Evolutionary conservation across 768 basidiomycete genomes (phyloP).

Genomic region (Pholiota molesta): DNA sequence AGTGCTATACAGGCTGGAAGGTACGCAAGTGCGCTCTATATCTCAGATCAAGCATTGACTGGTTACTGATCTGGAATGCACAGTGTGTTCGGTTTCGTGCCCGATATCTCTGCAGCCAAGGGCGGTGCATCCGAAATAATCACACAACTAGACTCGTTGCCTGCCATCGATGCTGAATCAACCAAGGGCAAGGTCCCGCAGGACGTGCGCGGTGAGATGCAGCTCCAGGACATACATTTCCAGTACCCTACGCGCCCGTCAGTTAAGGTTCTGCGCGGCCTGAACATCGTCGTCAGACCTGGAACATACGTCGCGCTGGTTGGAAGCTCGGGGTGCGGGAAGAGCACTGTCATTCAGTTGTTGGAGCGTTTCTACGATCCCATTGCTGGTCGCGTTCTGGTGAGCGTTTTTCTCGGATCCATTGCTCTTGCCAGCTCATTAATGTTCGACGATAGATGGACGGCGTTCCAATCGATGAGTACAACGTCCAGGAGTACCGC

Average conservation of each 20-base stretch:
- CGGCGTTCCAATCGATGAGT: slow-evolving; percentile 69
- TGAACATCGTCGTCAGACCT: slow-evolving; percentile 73
- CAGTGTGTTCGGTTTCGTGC: slow-evolving; percentile 82
- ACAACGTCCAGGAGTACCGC: slow-evolving; percentile 87
- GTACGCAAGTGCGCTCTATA: not conserved
- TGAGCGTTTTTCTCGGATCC: slow-evolving; percentile 31
- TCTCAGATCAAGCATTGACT: not conserved
- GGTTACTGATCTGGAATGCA: not conserved
- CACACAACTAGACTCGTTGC: slow-evolving; percentile 71
- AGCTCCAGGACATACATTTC: slow-evolving; percentile 83
- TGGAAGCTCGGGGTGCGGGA: slow-evolving; percentile 80
- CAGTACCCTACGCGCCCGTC: slow-evolving; percentile 87
- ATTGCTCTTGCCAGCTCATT: not conserved
- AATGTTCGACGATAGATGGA: slow-evolving; percentile 53
- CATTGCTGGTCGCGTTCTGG: slow-evolving; percentile 66
- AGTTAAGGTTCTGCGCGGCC: slow-evolving; percentile 79
- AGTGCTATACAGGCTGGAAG: slow-evolving; percentile 82
- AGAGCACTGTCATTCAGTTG: slow-evolving; percentile 83
- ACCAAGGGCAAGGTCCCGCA: slow-evolving; percentile 59
- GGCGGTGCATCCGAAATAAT: slow-evolving; percentile 79
- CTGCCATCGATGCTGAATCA: slow-evolving; percentile 83
- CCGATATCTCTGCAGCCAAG: slow-evolving; percentile 85
- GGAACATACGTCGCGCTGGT: slow-evolving; percentile 84
- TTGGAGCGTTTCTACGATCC: slow-evolving; percentile 90
- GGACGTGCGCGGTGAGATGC: slow-evolving; percentile 61